Evolutionary conservation across 306 rosid genomes (phyloP).

Genomic region (Citrullus colocynthis): DNA sequence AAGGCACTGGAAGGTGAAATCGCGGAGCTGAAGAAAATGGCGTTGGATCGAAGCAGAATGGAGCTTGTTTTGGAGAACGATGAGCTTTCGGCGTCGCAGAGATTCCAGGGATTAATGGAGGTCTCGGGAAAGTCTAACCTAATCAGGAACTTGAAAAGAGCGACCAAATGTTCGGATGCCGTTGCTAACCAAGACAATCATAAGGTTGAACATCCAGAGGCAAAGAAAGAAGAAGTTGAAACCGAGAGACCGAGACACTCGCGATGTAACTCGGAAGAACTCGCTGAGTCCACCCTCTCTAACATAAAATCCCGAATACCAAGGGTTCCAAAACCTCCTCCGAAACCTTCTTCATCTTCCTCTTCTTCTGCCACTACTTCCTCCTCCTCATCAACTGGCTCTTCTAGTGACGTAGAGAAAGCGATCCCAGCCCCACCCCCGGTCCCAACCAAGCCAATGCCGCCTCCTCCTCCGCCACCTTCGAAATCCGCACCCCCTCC

Average conservation of each 20-base stretch:
- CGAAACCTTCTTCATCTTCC: constrained; percentile 32
- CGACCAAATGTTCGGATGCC: constrained; percentile 16
- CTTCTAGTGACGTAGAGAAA: constrained; percentile 19
- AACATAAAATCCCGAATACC: constrained; percentile 60
- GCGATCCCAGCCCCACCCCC: constrained; percentile 31
- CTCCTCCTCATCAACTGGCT: constrained; percentile 17
- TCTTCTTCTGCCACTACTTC: constrained; percentile 22
- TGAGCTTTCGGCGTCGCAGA: constrained; percentile 55
- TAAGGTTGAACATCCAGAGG: constrained; percentile 31
- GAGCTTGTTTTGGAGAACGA: constrained; percentile 20
- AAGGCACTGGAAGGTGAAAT: constrained; percentile 54
- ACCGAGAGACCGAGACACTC: constrained; percentile 49
- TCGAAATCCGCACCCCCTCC: constrained; percentile 42
- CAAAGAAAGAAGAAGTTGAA: constrained; percentile 40
- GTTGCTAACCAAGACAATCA: constrained; percentile 22
- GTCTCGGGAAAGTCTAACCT: constrained; percentile 38
- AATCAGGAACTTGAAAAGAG: constrained; percentile 46
- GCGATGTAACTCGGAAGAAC: constrained; percentile 73
- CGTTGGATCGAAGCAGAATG: constrained; percentile 19
- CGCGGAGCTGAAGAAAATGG: constrained; percentile 45
- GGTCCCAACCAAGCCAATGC: constrained; percentile 7
- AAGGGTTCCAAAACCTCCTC: constrained; percentile 95
- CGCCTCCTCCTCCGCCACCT: constrained; percentile 15
- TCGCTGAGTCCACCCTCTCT: constrained; percentile 34
- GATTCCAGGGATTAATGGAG: constrained; percentile 51